A percentile compares a stretch with the other conserved stretches of the same genome.
Evolutionary conservation across 2,329 filamentous ascomycete species (phyloP).

Genomic region (Colletotrichum euphorbiae): DNA sequence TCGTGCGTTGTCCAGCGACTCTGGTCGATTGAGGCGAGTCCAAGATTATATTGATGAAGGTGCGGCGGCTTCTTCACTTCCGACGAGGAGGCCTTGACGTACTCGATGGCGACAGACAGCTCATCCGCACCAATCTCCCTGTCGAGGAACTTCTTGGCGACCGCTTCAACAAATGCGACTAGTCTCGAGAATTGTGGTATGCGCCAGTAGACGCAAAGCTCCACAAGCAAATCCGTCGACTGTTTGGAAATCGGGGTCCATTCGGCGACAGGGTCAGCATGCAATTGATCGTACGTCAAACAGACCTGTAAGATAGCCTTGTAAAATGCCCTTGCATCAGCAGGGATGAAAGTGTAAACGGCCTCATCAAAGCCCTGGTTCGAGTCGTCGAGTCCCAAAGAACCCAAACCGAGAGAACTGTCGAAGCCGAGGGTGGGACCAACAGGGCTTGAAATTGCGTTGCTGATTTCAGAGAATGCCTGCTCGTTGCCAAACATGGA

Average conservation of each 20-base stretch:
- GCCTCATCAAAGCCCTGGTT: conserved; percentile 69
- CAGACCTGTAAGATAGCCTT: conserved; percentile 84
- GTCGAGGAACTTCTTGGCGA: conserved; percentile 85
- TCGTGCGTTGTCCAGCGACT: conserved; percentile 77
- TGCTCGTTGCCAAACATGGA: conserved; percentile 62
- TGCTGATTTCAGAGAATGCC: conserved; percentile 64
- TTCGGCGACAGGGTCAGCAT: conserved; percentile 63
- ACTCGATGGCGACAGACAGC: conserved; percentile 84
- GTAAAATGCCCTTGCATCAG: conserved; percentile 85
- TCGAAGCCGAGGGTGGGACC: conserved; percentile 65
- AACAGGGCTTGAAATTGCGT: conserved; percentile 61
- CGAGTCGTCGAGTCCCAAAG: conserved; percentile 71
- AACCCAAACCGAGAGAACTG: conserved; percentile 74
- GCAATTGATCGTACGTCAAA: conserved; percentile 72
- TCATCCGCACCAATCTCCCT: conserved; percentile 85
- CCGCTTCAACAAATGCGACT: conserved; percentile 85
- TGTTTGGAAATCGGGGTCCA: conserved; percentile 75
- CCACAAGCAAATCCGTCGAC: conserved; percentile 84
- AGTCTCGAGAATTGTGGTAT: conserved; percentile 85
- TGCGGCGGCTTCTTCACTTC: conserved; percentile 73
- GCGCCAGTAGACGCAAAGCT: conserved; percentile 89
- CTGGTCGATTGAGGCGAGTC: conserved; percentile 67
- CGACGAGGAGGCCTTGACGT: conserved; percentile 77
- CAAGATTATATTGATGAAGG: conserved; percentile 62
- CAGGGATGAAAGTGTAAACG: conserved; percentile 89